Conservation (phyloP, 1,284 basidiomycete species). For the Leccinum pachyderme region DNA sequence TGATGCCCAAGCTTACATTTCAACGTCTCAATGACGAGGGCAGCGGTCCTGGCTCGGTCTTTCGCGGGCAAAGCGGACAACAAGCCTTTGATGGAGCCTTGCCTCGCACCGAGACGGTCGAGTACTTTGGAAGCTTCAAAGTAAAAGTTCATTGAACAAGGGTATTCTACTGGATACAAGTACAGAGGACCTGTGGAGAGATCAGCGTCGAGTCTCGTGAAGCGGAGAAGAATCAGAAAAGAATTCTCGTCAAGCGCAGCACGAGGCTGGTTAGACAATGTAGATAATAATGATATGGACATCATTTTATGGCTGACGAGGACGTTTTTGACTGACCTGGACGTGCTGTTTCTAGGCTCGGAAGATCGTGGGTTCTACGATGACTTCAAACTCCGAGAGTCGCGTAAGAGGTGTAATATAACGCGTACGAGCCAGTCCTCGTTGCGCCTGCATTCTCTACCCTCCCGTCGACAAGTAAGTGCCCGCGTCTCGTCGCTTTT, state of each 20-base stretch:
- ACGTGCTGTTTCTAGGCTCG: neutral
- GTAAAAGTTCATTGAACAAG: conserved; percentile 84
- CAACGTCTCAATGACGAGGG: conserved; percentile 85
- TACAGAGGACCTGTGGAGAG: conserved; percentile 13
- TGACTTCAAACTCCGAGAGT: conserved; percentile 34
- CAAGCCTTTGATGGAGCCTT: conserved; percentile 83
- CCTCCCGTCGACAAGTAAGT: conserved; percentile 28
- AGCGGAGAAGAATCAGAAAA: conserved; percentile 32
- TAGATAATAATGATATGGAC: conserved; percentile 64
- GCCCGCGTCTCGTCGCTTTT: neutral
- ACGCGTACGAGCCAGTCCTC: conserved; percentile 26
- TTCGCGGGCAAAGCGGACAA: conserved; percentile 71
- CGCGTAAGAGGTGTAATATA: conserved; percentile 28
- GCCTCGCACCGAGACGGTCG: conserved; percentile 81
- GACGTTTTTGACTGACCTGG: conserved; percentile 22
- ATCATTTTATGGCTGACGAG: conserved; percentile 43
- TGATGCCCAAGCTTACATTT: conserved; percentile 68
- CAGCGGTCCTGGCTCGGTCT: conserved; percentile 73
- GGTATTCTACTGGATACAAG: conserved; percentile 38
- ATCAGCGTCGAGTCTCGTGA: conserved; percentile 11
- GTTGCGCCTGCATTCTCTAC: conserved; percentile 16
- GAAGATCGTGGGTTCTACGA: neutral
- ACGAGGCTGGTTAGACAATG: conserved; percentile 70
- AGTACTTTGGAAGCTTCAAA: conserved; percentile 81
- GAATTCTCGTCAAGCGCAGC: conserved; percentile 43